Evolutionary conservation across 805 yeast genomes (phyloP).

Genomic region (Wickerhamiella qilinensis): DNA sequence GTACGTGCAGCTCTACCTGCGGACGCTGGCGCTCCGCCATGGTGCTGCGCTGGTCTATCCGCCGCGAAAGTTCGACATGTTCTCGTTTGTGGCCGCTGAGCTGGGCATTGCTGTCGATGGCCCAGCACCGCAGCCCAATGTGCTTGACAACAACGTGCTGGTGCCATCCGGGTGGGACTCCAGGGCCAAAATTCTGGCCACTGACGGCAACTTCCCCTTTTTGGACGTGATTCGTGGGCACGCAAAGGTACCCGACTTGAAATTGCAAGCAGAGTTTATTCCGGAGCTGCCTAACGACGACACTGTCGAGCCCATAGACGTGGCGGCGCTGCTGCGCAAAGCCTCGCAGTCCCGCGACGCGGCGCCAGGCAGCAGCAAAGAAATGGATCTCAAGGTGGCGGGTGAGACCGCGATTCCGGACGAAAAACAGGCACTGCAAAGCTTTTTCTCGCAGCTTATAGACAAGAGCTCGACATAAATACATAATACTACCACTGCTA

Average conservation of each 20-base stretch:
- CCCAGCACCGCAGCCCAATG: neutral
- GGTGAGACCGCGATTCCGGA: neutral
- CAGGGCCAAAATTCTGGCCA: slow-evolving; percentile 9
- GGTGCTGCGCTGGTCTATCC: slow-evolving; percentile 2
- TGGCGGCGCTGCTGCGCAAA: neutral
- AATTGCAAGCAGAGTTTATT: neutral
- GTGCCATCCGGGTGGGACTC: slow-evolving; percentile 9
- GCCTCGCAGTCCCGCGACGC: neutral
- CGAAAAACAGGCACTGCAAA: neutral
- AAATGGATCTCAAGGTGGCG: neutral
- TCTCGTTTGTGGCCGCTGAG: slow-evolving; percentile 1
- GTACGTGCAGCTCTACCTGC: slow-evolving; percentile 5
- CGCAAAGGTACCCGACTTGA: neutral
- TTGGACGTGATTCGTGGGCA: slow-evolving; percentile 2
- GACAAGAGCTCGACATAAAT: neutral
- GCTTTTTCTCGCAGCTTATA: neutral
- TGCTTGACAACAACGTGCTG: neutral
- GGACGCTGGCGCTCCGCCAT: slow-evolving; percentile 1
- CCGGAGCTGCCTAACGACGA: neutral
- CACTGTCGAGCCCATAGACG: neutral
- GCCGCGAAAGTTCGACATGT: neutral
- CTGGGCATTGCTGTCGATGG: neutral
- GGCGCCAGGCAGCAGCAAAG: too few relatives aligned
- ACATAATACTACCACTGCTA: too few relatives aligned
- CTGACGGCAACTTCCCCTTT: slow-evolving; percentile 10